A percentile compares a stretch with the other conserved stretches of the same genome.
phyloP scores from a whole-genome alignment of 768 basidiomycete species.

The Clitopilus passeckerianus region DNA sequence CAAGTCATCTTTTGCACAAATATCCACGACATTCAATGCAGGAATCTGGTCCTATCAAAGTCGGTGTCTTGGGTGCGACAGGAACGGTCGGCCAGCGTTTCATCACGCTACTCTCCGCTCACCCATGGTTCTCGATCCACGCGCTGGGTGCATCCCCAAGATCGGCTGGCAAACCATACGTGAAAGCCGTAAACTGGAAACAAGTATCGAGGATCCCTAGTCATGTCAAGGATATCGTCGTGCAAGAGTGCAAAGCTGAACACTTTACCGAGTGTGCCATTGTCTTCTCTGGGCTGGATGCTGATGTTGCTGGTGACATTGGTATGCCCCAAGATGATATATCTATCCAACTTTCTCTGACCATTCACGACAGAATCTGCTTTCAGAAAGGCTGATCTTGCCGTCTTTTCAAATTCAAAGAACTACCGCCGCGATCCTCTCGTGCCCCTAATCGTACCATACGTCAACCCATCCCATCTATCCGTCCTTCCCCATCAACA shows the following conservation, averaged over 20 bases:
- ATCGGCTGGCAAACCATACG: slow-evolving; percentile 82
- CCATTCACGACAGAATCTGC: slow-evolving; percentile 57
- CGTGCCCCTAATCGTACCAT: slow-evolving; percentile 93
- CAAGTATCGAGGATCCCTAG: slow-evolving; percentile 73
- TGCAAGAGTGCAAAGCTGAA: slow-evolving; percentile 73
- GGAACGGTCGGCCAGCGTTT: slow-evolving; percentile 97
- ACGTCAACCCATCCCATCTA: slow-evolving; percentile 87
- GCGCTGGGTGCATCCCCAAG: slow-evolving; percentile 85
- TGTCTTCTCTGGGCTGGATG: slow-evolving; percentile 94
- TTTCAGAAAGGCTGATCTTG: slow-evolving; percentile 82
- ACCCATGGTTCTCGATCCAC: slow-evolving; percentile 88
- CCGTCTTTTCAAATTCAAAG: slow-evolving; percentile 97
- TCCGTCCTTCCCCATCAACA: slow-evolving; percentile 83
- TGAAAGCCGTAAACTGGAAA: slow-evolving; percentile 80
- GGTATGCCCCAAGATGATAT: slow-evolving; percentile 44
- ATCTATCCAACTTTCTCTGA: background rate
- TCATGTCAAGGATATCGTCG: slow-evolving; percentile 53
- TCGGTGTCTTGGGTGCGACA: slow-evolving; percentile 84
- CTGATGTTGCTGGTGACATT: slow-evolving; percentile 92
- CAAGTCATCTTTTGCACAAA: slow-evolving; percentile 23
- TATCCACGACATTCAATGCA: slow-evolving; percentile 31
- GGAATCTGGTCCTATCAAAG: slow-evolving; percentile 27
- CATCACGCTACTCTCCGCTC: slow-evolving; percentile 77
- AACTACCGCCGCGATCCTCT: slow-evolving; percentile 89
- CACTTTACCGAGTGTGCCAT: slow-evolving; percentile 78